Base-by-base conservation (phyloP, 345 rosid genomes). In the Capsella bursapastoris region DNA sequence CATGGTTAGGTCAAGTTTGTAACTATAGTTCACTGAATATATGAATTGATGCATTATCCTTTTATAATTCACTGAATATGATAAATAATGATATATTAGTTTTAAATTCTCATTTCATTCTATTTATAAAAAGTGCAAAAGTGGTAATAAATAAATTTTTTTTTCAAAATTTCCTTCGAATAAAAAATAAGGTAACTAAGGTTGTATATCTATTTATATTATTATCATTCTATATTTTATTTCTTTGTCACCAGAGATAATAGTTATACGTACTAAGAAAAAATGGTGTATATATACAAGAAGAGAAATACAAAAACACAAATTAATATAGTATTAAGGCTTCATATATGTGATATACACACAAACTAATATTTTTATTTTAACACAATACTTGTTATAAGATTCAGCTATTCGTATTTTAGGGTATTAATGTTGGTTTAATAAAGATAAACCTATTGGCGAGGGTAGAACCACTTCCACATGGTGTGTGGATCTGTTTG, bases 1-100 rank as follows among this genome's bases (percentile, higher is more conserved):
- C 49, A 76, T 61, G 79, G 79, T 69, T 53, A 37, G 48, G 79
- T 76, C 31, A 61, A 68, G 71, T 49, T 47, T 62, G 44, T 76
- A 70, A 44, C 75, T 38, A 70, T 63, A 52, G 70, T 76, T 4
- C 53, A 57, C 25, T 22, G 25, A 22, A 40, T 64, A 37, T 37
- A 6, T 32, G 7, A 14, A 22, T 64, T 13, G 0, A 64, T 2
- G 0, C 34, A 61, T n/a, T 34, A 52, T 68, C 73, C 62, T 75
- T 67, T 67, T 38, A 35, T 64, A 40, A 9, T 60, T 38, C 18
- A 38, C 4, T 74, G 28, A 8, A 40, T 58, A 59, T 49, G 49
- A 31, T 63, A 41, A 74, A 7, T 32, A 34, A 32, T 32, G 15
- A 34, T 57, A 3, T 65, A 12, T 49, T 31, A 43, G 13, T 27